These are phyloP conservation scores for Fusarium avenaceum DNA, from an alignment of 2,329 filamentous ascomycete species.

Conservation along the genomic window DNA sequence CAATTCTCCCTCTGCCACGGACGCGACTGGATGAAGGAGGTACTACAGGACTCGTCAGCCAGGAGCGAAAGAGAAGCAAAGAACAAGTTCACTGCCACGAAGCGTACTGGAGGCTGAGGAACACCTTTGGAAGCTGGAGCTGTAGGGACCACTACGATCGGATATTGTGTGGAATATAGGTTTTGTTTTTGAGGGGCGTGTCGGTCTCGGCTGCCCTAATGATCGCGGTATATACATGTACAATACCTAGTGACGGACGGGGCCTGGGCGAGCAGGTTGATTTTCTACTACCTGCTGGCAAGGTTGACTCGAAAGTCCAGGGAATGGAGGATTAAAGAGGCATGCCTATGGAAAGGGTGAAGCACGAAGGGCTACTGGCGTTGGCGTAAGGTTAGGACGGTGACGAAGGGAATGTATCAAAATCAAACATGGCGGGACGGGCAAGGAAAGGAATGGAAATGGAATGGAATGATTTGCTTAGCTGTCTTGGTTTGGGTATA, in stretches of 20 bases:
- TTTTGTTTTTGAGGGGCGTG: conserved; percentile 26
- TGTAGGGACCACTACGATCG: conserved; percentile 11
- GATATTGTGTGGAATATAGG: conserved; percentile 24
- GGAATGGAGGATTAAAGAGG: conserved; percentile 17
- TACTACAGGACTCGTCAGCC: conserved; percentile 32
- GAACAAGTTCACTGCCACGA: not conserved
- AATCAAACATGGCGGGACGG: conserved; percentile 42
- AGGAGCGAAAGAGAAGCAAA: conserved; percentile 18
- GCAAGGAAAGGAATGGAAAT: conserved; percentile 32
- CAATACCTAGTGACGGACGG: conserved; percentile 37
- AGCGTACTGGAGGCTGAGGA: not conserved
- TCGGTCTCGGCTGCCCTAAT: conserved; percentile 25
- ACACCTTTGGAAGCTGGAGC: not conserved
- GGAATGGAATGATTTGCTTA: conserved; percentile 29
- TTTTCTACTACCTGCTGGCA: not conserved
- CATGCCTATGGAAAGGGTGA: conserved; percentile 27
- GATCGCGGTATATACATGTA: conserved; percentile 49
- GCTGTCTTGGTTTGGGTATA: conserved; percentile 45
- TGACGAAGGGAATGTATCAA: conserved; percentile 48
- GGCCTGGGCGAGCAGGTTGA: conserved; percentile 6
- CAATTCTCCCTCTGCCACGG: conserved; percentile 53
- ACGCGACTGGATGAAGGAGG: conserved; percentile 52
- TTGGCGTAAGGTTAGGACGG: conserved; percentile 46
- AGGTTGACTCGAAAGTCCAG: conserved; percentile 10
- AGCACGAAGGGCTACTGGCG: conserved; percentile 40